Percentiles rank a stretch among this genome's conserved stretches.
Conservation (phyloP, 345 rosid species). For the Corchorus capsularis region DNA sequence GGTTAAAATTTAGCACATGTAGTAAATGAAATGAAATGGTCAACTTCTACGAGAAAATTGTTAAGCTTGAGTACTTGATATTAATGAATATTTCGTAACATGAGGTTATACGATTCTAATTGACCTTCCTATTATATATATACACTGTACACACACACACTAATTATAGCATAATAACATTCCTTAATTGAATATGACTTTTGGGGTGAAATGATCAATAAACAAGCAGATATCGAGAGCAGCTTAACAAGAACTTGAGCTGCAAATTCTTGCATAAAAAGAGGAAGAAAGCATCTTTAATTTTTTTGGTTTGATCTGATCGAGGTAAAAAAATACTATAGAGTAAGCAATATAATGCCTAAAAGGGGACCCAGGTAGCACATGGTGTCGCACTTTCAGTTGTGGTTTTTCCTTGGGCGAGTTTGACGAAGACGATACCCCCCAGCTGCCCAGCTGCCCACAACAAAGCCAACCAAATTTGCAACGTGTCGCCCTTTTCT, state of each 20-base stretch:
- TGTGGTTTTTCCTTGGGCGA: constrained; percentile 5
- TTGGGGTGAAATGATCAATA: not conserved
- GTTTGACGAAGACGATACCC: not conserved
- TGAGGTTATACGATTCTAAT: no score
- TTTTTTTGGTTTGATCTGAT: constrained; percentile 8
- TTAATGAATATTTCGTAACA: no score
- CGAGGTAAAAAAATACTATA: not conserved
- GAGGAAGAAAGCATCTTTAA: constrained; percentile 1
- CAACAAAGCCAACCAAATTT: not conserved
- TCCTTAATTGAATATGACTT: no score
- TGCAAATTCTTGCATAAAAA: not conserved
- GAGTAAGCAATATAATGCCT: not conserved
- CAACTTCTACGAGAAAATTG: no score
- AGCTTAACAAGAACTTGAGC: not conserved
- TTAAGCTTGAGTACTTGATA: no score
- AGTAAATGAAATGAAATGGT: no score
- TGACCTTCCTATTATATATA: no score
- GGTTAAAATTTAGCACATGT: not conserved
- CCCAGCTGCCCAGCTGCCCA: not conserved
- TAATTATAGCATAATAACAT: no score
- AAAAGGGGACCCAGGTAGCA: constrained; percentile 1
- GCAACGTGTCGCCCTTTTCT: not conserved
- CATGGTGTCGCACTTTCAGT: constrained; percentile 11
- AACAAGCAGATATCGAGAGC: not conserved
- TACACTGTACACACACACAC: no score